Conservation (phyloP, 306 rosid species). For the Trifolium dubium region DNA sequence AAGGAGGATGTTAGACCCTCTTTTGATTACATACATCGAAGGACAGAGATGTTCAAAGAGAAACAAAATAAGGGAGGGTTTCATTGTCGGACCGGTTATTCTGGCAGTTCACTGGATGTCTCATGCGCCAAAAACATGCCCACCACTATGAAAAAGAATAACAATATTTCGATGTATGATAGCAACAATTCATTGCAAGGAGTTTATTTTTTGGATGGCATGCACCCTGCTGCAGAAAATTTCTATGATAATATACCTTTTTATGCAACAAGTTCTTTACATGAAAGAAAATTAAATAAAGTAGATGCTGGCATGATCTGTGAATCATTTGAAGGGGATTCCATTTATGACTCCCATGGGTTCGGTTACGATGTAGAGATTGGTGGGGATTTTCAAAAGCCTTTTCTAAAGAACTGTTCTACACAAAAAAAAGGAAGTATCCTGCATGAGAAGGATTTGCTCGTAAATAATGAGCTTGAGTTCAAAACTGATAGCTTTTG, state of each 20-base stretch:
- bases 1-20: constrained; percentile 46
- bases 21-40: constrained; percentile 36
- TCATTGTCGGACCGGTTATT: constrained; percentile 43
- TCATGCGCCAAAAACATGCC: constrained; percentile 51
- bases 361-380: constrained; percentile 42
- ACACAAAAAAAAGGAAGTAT: constrained; percentile 42
- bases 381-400: constrained; percentile 50
- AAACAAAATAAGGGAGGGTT: constrained; percentile 46
- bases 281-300: constrained; percentile 51
- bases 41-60: constrained; percentile 47
- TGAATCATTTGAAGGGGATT: constrained; percentile 49
- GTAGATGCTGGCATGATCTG: constrained; percentile 35
- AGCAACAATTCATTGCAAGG: constrained; percentile 40
- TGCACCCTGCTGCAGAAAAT: constrained; percentile 43
- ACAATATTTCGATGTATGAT: constrained; percentile 42
- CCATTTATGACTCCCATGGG: constrained; percentile 44
- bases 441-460: constrained; percentile 51
- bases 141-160: constrained; percentile 39
- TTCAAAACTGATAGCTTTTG: constrained; percentile 52
- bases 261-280: constrained; percentile 48
- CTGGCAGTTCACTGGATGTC: constrained; percentile 50
- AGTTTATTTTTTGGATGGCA: constrained; percentile 48
- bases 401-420: constrained; percentile 70
- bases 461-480: constrained; percentile 46
- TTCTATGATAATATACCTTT: constrained; percentile 46